Evolutionary conservation across 1,284 basidiomycete genomes (phyloP).

Genomic region (Cutaneotrichosporon sp.): DNA sequence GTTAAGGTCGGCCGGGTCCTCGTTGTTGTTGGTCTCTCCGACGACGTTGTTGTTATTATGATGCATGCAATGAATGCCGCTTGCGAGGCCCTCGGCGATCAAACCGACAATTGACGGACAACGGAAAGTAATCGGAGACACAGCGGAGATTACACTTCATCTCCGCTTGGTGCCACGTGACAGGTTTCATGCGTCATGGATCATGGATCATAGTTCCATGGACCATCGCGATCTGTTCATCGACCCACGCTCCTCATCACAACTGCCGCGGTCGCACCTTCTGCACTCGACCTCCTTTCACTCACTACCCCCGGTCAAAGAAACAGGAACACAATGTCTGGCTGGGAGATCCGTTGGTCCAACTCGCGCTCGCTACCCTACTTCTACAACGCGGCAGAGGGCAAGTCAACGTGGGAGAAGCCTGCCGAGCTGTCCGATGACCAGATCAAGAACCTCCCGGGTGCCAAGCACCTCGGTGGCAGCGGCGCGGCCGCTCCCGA

Average conservation of each 20-base stretch:
- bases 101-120: too few relatives aligned
- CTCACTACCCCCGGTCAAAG: not conserved
- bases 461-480: conserved; percentile 54
- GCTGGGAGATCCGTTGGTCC: conserved; percentile 80
- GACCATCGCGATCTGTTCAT: too few relatives aligned
- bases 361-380: conserved; percentile 75
- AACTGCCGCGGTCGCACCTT: not conserved
- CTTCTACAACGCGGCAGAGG: conserved; percentile 73
- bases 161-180: not conserved
- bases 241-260: not conserved
- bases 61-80: too few relatives aligned
- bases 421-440: conserved; percentile 64
- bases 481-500: conserved; percentile 10
- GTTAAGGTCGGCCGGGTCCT: too few relatives aligned
- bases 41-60: too few relatives aligned
- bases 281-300: not conserved
- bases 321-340: conserved; percentile 1
- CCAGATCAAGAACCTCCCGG: conserved; percentile 62
- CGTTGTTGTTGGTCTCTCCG: too few relatives aligned
- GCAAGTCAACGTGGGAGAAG: conserved; percentile 75
- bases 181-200: not conserved
- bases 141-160: not conserved
- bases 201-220: too few relatives aligned
- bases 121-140: not conserved
- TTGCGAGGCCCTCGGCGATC: too few relatives aligned